Evolutionary conservation across 805 yeast genomes (phyloP).

Genomic region (Pichia scutulata): DNA sequence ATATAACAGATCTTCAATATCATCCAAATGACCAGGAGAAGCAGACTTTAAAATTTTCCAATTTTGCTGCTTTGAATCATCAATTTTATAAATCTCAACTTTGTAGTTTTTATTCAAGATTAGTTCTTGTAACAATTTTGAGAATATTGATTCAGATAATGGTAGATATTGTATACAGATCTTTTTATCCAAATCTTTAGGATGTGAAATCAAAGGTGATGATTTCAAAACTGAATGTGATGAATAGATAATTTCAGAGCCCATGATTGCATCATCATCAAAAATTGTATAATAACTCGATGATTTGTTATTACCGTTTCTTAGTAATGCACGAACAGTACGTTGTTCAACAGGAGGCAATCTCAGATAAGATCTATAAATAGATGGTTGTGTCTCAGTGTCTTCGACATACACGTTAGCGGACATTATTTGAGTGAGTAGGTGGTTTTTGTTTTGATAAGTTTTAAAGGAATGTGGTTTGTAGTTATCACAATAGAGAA

Average conservation of each 20-base stretch:
- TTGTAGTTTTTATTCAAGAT: slow-evolving; percentile 66
- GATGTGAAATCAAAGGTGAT: slow-evolving; percentile 19
- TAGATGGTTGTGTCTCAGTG: slow-evolving; percentile 9
- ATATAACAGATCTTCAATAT: slow-evolving; percentile 59
- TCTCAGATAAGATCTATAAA: slow-evolving; percentile 28
- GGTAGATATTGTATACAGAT: slow-evolving; percentile 53
- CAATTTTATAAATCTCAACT: slow-evolving; percentile 56
- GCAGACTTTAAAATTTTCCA: slow-evolving; percentile 59
- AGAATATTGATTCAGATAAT: slow-evolving; percentile 65
- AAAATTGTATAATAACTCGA: slow-evolving; percentile 71
- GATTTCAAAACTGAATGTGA: slow-evolving; percentile 73
- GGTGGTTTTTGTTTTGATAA: background rate
- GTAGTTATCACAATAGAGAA: too few species aligned
- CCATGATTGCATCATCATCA: slow-evolving; percentile 66
- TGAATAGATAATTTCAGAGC: slow-evolving; percentile 79
- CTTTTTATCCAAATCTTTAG: slow-evolving; percentile 35
- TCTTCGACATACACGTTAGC: slow-evolving; percentile 8
- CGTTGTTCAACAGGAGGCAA: slow-evolving; percentile 42
- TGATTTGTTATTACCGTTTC: slow-evolving; percentile 43
- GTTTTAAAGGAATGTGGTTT: background rate
- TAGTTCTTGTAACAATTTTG: slow-evolving; percentile 55
- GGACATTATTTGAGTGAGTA: background rate
- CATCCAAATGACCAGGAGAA: slow-evolving; percentile 85
- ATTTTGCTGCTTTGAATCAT: slow-evolving; percentile 37
- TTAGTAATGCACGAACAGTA: slow-evolving; percentile 55